These are phyloP conservation scores for Apiospora malaysiana DNA, from an alignment of 2,329 filamentous ascomycete genomes.

Conservation along the genomic window DNA sequence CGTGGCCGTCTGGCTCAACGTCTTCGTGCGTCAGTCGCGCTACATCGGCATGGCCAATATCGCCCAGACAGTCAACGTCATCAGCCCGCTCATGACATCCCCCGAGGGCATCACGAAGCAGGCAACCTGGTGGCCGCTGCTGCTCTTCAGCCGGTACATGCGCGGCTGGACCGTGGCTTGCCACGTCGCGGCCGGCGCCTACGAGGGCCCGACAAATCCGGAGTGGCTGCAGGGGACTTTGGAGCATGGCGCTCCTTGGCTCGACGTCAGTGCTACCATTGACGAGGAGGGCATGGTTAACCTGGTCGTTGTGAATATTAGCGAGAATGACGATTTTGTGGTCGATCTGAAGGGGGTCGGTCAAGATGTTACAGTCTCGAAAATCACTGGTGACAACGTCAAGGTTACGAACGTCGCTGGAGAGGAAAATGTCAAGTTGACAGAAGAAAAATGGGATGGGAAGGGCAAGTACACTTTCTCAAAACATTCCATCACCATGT, in stretches of 20 bases:
- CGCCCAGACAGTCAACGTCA: conserved; percentile 79
- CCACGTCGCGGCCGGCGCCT: conserved; percentile 68
- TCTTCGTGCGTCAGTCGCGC: conserved; percentile 74
- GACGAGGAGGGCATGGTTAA: conserved; percentile 64
- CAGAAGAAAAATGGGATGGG: conserved; percentile 68
- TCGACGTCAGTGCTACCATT: conserved; percentile 70
- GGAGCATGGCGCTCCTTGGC: conserved; percentile 68
- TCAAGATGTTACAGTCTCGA: conserved; percentile 63
- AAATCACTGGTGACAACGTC: conserved; percentile 63
- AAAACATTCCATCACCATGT: conserved; percentile 73
- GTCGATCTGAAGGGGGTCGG: conserved; percentile 64
- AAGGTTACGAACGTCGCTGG: conserved; percentile 66
- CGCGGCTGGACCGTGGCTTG: conserved; percentile 71
- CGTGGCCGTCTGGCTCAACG: conserved; percentile 78
- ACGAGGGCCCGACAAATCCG: conserved; percentile 70
- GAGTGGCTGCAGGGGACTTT: conserved; percentile 68
- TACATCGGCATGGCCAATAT: conserved; percentile 81
- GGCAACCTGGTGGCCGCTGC: conserved; percentile 76
- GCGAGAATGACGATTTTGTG: conserved; percentile 63
- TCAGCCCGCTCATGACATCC: conserved; percentile 77
- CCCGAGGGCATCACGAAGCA: conserved; percentile 69
- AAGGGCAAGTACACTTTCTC: conserved; percentile 67
- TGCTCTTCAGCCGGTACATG: conserved; percentile 75
- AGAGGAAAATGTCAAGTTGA: conserved; percentile 65
- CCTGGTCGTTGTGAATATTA: conserved; percentile 76